Evolutionary conservation across 2,329 filamentous ascomycete species (phyloP).

Genomic region (Spiromastix sp.): DNA sequence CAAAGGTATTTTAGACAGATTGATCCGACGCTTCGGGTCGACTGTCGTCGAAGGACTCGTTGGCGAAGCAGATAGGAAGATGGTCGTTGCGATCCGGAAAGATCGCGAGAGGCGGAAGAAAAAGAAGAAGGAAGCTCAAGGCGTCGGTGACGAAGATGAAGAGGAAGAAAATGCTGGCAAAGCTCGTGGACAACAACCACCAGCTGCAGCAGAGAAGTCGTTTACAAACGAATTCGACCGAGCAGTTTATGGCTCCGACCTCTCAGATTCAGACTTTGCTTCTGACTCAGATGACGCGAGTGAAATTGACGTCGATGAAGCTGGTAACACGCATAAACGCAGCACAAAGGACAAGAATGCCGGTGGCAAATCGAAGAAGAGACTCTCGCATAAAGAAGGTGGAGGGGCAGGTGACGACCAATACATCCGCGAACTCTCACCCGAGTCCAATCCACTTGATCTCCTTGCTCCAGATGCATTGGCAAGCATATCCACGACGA

Average conservation of each 20-base stretch:
- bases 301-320: constrained; percentile 31
- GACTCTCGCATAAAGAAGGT: not conserved
- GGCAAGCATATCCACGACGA: constrained; percentile 86
- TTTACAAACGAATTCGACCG: constrained; percentile 94
- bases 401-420: not conserved
- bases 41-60: constrained; percentile 69
- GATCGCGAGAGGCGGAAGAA: constrained; percentile 83
- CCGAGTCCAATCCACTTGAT: constrained; percentile 90
- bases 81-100: constrained; percentile 91
- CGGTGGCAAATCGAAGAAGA: constrained; percentile 4
- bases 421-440: constrained; percentile 72
- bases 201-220: constrained; percentile 20
- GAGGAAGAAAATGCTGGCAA: constrained; percentile 36
- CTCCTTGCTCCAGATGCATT: constrained; percentile 80
- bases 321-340: constrained; percentile 19
- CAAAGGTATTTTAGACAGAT: constrained; percentile 92
- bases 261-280: constrained; percentile 45
- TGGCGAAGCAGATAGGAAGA: constrained; percentile 76
- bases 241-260: constrained; percentile 75
- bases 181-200: constrained; percentile 11
- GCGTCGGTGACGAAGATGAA: constrained; percentile 47
- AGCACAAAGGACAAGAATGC: constrained; percentile 3
- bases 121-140: constrained; percentile 63
- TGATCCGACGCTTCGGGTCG: constrained; percentile 83
- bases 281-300: constrained; percentile 52